A percentile compares a stretch with the other conserved stretches of the same genome.
These are phyloP conservation scores for Suillus plorans DNA, from an alignment of 768 basidiomycete species.

Conservation along the genomic window DNA sequence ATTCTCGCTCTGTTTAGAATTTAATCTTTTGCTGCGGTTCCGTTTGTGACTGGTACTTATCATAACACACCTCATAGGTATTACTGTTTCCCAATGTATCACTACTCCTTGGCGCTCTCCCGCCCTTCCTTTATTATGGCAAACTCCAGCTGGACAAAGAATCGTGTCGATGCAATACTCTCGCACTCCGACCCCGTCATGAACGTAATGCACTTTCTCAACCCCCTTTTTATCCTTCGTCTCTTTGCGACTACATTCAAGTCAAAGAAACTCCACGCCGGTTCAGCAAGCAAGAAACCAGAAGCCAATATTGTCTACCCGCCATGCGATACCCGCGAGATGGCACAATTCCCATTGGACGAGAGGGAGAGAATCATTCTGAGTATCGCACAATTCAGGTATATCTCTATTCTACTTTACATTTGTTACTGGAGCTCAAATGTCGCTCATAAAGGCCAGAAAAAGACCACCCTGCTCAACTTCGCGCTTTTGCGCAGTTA, in stretches of 20 bases:
- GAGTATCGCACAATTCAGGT: conserved; percentile 94
- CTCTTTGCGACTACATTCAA: conserved; percentile 18
- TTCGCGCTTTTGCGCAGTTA: conserved; percentile 65
- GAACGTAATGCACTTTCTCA: conserved; percentile 41
- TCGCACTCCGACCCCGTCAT: conserved; percentile 51
- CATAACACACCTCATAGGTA: conserved; percentile 50
- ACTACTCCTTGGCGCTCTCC: conserved; percentile 75
- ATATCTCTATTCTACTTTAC: conserved; percentile 14
- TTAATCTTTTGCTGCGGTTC: background rate
- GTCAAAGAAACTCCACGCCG: conserved; percentile 38
- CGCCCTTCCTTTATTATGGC: conserved; percentile 82
- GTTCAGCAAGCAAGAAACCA: conserved; percentile 88
- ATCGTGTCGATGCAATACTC: conserved; percentile 77
- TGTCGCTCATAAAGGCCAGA: conserved; percentile 62
- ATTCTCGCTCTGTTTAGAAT: background rate
- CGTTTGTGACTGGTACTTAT: background rate
- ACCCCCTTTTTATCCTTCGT: conserved; percentile 42
- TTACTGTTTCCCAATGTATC: conserved; percentile 83
- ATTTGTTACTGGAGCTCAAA: background rate
- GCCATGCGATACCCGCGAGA: conserved; percentile 83
- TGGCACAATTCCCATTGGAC: conserved; percentile 55
- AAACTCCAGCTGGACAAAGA: conserved; percentile 94
- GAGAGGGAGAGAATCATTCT: conserved; percentile 66
- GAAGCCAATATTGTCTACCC: conserved; percentile 75
- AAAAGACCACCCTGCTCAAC: conserved; percentile 86